These are phyloP conservation scores for Aquilaria sinensis DNA, from an alignment of 345 rosid genomes.

Conservation along the genomic window DNA sequence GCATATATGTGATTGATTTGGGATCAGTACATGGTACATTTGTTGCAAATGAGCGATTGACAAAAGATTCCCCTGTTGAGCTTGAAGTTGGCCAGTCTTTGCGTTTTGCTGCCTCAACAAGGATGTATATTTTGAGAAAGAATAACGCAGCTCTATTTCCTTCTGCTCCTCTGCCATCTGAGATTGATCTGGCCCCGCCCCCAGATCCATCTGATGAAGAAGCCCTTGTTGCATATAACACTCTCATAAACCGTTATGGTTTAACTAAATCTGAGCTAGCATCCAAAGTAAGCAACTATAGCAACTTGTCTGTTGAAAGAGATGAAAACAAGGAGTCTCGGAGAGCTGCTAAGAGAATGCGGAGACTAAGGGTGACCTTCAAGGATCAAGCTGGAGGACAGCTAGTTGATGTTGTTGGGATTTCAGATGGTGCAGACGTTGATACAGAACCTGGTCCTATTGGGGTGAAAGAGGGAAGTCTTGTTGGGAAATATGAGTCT, in stretches of 20 bases:
- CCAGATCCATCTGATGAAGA: conserved; percentile 90
- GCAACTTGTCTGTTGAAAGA: conserved; percentile 13
- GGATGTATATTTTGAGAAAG: conserved; percentile 75
- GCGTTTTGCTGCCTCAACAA: conserved; percentile 90
- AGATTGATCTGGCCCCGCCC: conserved; percentile 64
- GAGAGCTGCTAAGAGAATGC: conserved; percentile 55
- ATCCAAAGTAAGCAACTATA: conserved; percentile 22
- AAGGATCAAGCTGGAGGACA: conserved; percentile 90
- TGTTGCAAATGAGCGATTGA: conserved; percentile 86
- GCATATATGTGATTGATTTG: conserved; percentile 71
- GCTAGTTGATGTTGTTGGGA: conserved; percentile 81
- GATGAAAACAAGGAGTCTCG: conserved; percentile 21
- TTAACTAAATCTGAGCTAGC: conserved; percentile 32
- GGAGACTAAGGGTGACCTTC: conserved; percentile 56
- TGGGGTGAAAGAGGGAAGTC: conserved; percentile 91
- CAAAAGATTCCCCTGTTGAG: conserved; percentile 66
- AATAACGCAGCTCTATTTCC: conserved; percentile 76
- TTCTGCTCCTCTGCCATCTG: conserved; percentile 54
- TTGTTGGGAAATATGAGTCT: conserved; percentile 88
- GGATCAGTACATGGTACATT: conserved; percentile 85
- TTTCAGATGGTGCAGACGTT: conserved; percentile 91
- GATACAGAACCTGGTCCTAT: conserved; percentile 94
- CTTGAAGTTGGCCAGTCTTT: conserved; percentile 74
- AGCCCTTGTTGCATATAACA: conserved; percentile 77
- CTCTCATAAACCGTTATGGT: conserved; percentile 75